These are phyloP conservation scores for Talaromyces rugulosus DNA, from an alignment of 2,329 filamentous ascomycete genomes.

Conservation along the genomic window DNA sequence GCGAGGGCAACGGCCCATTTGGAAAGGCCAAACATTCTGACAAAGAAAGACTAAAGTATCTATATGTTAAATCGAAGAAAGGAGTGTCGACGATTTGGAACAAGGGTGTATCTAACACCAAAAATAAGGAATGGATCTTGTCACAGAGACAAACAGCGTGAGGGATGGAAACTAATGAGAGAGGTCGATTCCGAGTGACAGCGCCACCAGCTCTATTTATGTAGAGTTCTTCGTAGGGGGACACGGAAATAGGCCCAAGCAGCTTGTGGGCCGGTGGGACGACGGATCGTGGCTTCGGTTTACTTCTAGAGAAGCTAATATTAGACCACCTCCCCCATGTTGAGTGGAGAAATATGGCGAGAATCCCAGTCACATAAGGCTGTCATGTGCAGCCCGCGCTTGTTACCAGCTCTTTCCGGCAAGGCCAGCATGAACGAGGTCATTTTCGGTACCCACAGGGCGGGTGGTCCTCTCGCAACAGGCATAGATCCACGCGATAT, in stretches of 20 bases:
- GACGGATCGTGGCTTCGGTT: not conserved
- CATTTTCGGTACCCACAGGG: not conserved
- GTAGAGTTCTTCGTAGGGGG: not conserved
- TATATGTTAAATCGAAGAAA: slow-evolving; percentile 3
- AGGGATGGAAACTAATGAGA: not conserved
- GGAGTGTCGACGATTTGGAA: not conserved
- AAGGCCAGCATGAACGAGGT: not conserved
- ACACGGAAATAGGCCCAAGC: not conserved
- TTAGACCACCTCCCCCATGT: not conserved
- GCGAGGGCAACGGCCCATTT: slow-evolving; percentile 8
- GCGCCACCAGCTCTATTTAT: slow-evolving; percentile 1
- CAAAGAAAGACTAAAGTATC: not conserved
- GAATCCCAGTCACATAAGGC: not conserved
- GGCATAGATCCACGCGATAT: not conserved
- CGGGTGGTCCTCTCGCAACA: not conserved
- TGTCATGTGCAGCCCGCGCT: not conserved
- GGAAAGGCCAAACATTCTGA: slow-evolving; percentile 5
- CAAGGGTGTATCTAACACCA: slow-evolving; percentile 11
- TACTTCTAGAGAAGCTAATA: not conserved
- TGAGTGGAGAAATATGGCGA: not conserved
- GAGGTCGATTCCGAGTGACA: not conserved
- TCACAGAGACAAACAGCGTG: not conserved
- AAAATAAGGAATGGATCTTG: not conserved
- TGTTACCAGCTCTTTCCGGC: not conserved
- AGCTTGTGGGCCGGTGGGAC: not conserved